Evolutionary conservation across 306 rosid species (phyloP).

Genomic region (Castanea mollissima): DNA sequence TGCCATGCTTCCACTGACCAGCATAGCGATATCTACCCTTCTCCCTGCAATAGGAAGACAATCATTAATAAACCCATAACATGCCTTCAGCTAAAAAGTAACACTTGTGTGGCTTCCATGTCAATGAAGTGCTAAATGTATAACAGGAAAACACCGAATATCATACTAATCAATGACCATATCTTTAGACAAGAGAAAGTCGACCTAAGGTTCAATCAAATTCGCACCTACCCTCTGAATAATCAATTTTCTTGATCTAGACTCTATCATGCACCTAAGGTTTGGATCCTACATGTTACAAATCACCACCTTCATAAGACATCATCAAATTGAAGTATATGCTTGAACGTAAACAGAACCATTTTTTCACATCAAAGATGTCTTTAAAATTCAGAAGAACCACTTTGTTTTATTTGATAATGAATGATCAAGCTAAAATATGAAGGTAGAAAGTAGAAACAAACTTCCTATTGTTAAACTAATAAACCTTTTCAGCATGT

Average conservation of each 20-base stretch:
- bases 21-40: conserved; percentile 94
- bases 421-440: neutral
- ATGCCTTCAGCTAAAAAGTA: conserved; percentile 7
- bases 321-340: neutral
- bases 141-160: neutral
- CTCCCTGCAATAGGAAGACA: conserved; percentile 58
- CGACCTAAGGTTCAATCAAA: neutral
- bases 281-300: neutral
- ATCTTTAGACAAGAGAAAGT: neutral
- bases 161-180: neutral
- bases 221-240: neutral
- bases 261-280: neutral
- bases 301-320: neutral
- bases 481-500: neutral
- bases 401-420: neutral
- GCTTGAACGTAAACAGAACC: neutral
- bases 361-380: neutral
- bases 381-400: neutral
- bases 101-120: neutral
- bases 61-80: conserved; percentile 16
- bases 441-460: neutral
- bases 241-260: neutral
- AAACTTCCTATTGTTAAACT: neutral
- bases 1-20: conserved; percentile 96
- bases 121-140: neutral